Conservation (phyloP, 192 early-diverging fungal species). For the Gamsiella multidivaricata region DNA sequence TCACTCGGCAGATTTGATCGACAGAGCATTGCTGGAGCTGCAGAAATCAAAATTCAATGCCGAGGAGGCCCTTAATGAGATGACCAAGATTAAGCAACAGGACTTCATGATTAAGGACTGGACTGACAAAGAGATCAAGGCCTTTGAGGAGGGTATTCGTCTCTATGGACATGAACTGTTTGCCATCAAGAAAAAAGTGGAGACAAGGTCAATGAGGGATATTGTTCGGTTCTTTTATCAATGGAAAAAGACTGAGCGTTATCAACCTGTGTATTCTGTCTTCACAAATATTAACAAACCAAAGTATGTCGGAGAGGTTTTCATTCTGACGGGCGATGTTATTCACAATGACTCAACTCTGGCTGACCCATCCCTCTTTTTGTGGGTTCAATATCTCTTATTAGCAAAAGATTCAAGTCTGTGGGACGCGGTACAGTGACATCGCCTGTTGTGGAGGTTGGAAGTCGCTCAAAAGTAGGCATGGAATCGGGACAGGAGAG, state of each 20-base stretch:
- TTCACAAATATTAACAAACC: conserved; percentile 69
- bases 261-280: conserved; percentile 69
- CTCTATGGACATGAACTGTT: conserved; percentile 76
- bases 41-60: conserved; percentile 64
- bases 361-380: too few relatives aligned
- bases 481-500: conserved; percentile 37
- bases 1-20: conserved; percentile 72
- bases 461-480: conserved; percentile 35
- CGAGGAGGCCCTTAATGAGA: conserved; percentile 64
- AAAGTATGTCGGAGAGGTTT: conserved; percentile 46
- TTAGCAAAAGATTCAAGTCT: conserved; percentile 62
- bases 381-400: not conserved
- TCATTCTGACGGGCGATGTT: not conserved
- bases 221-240: conserved; percentile 71
- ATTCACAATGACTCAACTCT: not conserved
- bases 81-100: conserved; percentile 56
- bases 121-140: conserved; percentile 60
- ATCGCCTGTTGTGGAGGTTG: conserved; percentile 28
- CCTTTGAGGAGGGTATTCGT: conserved; percentile 72
- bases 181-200: conserved; percentile 63
- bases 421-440: conserved; percentile 29
- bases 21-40: conserved; percentile 68
- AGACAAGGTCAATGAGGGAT: conserved; percentile 61
- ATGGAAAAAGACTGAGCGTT: conserved; percentile 68
- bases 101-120: conserved; percentile 68